phyloP scores from a whole-genome alignment of 2,329 filamentous ascomycete species.

The Ilyonectria robusta region DNA sequence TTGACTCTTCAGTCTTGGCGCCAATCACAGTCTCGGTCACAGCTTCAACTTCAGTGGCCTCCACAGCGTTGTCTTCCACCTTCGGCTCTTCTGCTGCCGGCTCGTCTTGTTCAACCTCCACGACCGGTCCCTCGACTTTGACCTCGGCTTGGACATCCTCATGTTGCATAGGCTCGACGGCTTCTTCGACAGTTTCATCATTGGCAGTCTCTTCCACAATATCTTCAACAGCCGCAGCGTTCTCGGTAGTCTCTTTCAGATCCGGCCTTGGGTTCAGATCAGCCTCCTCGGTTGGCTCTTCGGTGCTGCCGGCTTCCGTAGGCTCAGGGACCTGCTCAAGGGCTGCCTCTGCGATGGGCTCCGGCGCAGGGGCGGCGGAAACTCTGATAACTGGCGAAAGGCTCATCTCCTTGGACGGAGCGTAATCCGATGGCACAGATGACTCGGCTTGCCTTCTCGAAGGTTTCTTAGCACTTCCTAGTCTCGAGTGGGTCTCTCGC shows the following conservation, averaged over 20 bases:
- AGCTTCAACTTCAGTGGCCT: slow-evolving; percentile 17
- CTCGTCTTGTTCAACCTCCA: slow-evolving; percentile 33
- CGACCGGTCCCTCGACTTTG: slow-evolving; percentile 18
- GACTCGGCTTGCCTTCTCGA: slow-evolving; percentile 15
- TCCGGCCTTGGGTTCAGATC: neutral
- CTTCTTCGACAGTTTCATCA: slow-evolving; percentile 36
- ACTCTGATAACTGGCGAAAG: slow-evolving; percentile 27
- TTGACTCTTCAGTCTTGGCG: neutral
- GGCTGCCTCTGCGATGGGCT: slow-evolving; percentile 4
- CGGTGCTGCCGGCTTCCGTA: slow-evolving; percentile 28
- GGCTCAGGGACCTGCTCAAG: slow-evolving; percentile 24
- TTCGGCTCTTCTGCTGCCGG: slow-evolving; percentile 22
- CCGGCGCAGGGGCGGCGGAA: slow-evolving; percentile 16
- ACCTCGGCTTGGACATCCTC: slow-evolving; percentile 20
- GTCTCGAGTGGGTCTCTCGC: slow-evolving; percentile 44
- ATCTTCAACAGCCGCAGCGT: slow-evolving; percentile 22
- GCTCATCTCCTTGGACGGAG: slow-evolving; percentile 14
- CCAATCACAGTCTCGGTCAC: slow-evolving; percentile 3
- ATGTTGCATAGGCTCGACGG: slow-evolving; percentile 22
- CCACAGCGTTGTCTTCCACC: neutral
- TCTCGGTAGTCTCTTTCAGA: neutral
- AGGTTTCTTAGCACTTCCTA: slow-evolving; percentile 43
- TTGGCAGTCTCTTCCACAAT: slow-evolving; percentile 26
- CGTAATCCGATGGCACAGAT: slow-evolving; percentile 8
- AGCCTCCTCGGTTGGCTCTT: slow-evolving; percentile 29